Evolutionary conservation across 2,329 filamentous ascomycete genomes (phyloP).

Genomic region (Xylaria sp.): DNA sequence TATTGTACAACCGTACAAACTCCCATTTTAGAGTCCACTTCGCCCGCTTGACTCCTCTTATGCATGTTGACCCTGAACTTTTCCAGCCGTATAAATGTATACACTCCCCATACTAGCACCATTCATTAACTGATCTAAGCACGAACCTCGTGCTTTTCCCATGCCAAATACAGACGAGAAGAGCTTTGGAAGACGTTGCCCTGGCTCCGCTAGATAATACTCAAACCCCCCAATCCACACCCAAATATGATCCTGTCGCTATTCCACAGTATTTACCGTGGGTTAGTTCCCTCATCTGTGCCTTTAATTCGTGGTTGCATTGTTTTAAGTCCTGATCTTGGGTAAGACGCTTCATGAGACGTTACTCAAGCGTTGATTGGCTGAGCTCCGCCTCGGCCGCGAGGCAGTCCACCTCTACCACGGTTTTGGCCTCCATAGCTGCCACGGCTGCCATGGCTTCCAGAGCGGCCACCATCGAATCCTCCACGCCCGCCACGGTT

Average conservation of each 20-base stretch:
- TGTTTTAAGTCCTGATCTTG: slow-evolving; percentile 14
- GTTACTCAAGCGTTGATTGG: slow-evolving; percentile 61
- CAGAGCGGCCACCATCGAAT: slow-evolving; percentile 68
- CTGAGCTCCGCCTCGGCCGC: slow-evolving; percentile 68
- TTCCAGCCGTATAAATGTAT: slow-evolving; percentile 52
- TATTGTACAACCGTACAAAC: slow-evolving; percentile 51
- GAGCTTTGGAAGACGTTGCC: slow-evolving; percentile 29
- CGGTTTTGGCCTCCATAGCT: slow-evolving; percentile 75
- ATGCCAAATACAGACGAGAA: slow-evolving; percentile 40
- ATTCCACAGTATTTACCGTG: slow-evolving; percentile 27
- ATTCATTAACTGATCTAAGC: slow-evolving; percentile 38
- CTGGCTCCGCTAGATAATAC: slow-evolving; percentile 38
- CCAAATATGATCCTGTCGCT: slow-evolving; percentile 41
- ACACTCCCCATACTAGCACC: slow-evolving; percentile 42
- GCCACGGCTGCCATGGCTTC: slow-evolving; percentile 73
- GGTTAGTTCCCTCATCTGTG: slow-evolving; percentile 19
- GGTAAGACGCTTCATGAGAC: slow-evolving; percentile 4
- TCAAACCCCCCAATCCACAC: slow-evolving; percentile 36
- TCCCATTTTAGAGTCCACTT: slow-evolving; percentile 43
- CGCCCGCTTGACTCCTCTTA: slow-evolving; percentile 49
- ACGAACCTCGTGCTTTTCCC: slow-evolving; percentile 44
- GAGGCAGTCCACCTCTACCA: slow-evolving; percentile 73
- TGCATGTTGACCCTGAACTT: slow-evolving; percentile 47
- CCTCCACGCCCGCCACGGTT: slow-evolving; percentile 73
- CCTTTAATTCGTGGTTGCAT: slow-evolving; percentile 9